These are phyloP conservation scores for Gnetum montanum DNA, from an alignment of 75 land plant genomes.

Conservation along the genomic window DNA sequence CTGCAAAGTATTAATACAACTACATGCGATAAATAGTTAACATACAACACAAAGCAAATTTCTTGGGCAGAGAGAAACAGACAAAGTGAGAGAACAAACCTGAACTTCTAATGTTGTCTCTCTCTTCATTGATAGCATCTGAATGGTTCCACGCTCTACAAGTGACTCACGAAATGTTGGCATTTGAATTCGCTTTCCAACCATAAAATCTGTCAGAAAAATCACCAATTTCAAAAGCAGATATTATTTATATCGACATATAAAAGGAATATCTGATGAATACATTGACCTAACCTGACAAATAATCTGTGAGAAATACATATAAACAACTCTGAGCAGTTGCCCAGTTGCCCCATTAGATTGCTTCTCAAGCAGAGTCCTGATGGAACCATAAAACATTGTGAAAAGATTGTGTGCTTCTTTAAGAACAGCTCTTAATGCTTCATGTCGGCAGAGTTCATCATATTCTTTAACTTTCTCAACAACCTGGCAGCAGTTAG, in stretches of 20 bases:
- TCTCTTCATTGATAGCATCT: slow-evolving; percentile 65
- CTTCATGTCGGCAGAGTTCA: slow-evolving; percentile 50
- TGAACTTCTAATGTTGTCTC: slow-evolving; percentile 83
- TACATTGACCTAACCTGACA: no score
- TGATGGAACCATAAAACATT: slow-evolving; percentile 81
- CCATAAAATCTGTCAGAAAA: slow-evolving; percentile 60
- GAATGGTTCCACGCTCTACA: slow-evolving; percentile 75
- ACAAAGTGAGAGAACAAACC: no score
- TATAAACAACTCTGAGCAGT: slow-evolving; percentile 63
- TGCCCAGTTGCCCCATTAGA: slow-evolving; percentile 62
- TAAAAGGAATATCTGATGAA: no score
- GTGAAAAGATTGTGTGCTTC: slow-evolving; percentile 76
- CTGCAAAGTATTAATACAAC: no score
- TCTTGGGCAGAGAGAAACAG: no score
- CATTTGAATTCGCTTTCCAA: slow-evolving; percentile 64
- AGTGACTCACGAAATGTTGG: slow-evolving; percentile 72
- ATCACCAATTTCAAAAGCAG: not conserved
- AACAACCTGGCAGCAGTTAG: slow-evolving; percentile 71
- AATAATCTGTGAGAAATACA: slow-evolving; percentile 75
- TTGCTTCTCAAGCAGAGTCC: slow-evolving; percentile 69
- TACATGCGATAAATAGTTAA: no score
- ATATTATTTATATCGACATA: no score
- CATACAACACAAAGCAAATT: no score
- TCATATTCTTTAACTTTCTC: slow-evolving; percentile 78
- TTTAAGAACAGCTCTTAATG: slow-evolving; percentile 57